Base-by-base conservation (phyloP, 2,329 filamentous ascomycete genomes). In the Cordyceps pruinosa region DNA sequence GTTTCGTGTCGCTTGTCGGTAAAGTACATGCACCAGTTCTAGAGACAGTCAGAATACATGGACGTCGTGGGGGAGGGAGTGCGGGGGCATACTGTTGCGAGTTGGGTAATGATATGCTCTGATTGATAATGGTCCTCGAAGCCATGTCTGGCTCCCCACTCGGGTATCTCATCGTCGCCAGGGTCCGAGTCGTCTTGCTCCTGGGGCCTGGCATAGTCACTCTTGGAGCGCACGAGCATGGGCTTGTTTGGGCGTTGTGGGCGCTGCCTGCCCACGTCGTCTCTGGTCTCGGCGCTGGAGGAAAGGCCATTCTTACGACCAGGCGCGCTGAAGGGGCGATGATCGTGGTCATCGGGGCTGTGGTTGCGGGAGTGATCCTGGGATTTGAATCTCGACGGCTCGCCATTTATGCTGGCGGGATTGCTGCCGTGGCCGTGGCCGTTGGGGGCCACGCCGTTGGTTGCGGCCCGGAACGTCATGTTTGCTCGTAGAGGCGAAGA, bases 21-120 rank as follows among this genome's bases (percentile, higher is more conserved):
- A 72, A 89, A 99, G 74, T 99, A 99, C 93, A 97, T 97, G 77
- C 96, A 97, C 84, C 96, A 99, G 64, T 90, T 95, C 88, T 96
- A 72, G 28, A 41, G 13, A 37, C 8, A 41, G 39, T 53, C 17
- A 44, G 39, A 30, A 41, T 30, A 42, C 42, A 39, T 19, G 44
- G 46, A 25, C 26, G 51, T 57, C 41, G 48, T 13, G 4, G 9
- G 19, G n/a, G 13, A 59, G 61, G 59, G 47, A 47, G 19, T 60
- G 57, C 46, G 55, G 46, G 50, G 63, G 79, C 86, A 75, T 75
- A 91, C 88, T 69, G 87, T 91, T 53, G 88, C 90, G 61, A 96
- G 78, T 63, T 91, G 82, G 58, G 88, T 88, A 65, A 95, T 88
- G 66, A 95, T 92, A 68, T 96, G 90, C 64, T 91, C 89, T 5